A percentile compares a stretch with the other conserved stretches of the same genome.
These are phyloP conservation scores for Eragrostis tef DNA, from an alignment of 202 grass and related monocot species.

Conservation along the genomic window DNA sequence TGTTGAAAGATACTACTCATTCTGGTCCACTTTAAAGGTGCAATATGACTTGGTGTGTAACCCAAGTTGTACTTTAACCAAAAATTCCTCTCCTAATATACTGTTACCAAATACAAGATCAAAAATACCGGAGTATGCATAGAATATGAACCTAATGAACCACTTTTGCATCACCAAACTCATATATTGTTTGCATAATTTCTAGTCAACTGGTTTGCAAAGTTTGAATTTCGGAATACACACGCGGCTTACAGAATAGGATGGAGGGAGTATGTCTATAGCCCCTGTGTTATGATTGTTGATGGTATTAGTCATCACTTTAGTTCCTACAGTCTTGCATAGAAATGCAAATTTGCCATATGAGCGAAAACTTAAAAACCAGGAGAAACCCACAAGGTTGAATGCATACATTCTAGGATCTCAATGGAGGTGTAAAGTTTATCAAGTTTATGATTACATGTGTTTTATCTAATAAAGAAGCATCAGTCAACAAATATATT, in stretches of 20 bases:
- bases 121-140: background rate
- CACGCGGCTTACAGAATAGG: background rate
- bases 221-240: background rate
- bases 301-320: background rate
- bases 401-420: background rate
- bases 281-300: background rate
- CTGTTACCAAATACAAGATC: background rate
- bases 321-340: background rate
- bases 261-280: background rate
- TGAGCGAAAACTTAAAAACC: background rate
- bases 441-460: background rate
- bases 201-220: background rate
- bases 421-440: background rate
- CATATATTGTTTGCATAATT: background rate
- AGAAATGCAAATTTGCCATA: background rate
- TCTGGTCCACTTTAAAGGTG: background rate
- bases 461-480: constrained; percentile 6
- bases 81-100: background rate
- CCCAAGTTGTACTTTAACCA: background rate
- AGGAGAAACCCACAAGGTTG: background rate
- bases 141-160: background rate
- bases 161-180: background rate
- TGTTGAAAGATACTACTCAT: background rate
- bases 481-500: background rate
- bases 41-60: background rate